Conservation (phyloP, 2,329 filamentous ascomycete genomes). For the Talaromyces sp. region DNA sequence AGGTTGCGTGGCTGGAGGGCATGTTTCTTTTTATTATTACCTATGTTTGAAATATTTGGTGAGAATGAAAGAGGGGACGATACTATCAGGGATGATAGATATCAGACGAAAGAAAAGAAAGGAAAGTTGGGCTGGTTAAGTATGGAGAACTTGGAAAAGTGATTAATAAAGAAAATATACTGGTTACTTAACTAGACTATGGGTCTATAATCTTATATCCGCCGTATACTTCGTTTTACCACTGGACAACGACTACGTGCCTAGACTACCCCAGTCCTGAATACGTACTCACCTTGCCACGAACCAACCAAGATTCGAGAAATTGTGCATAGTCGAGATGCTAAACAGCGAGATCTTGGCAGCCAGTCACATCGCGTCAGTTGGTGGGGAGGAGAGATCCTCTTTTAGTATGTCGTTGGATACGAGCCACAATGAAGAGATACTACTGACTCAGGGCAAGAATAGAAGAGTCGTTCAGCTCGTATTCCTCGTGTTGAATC, state of each 20-base stretch:
- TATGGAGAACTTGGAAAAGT: not conserved
- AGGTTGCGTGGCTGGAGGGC: constrained; percentile 15
- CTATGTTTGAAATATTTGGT: not conserved
- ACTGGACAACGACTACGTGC: not conserved
- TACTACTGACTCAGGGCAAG: too few species aligned
- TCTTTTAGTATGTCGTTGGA: not conserved
- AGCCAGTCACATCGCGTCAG: not conserved
- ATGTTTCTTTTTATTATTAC: not conserved
- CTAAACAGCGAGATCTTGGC: not conserved
- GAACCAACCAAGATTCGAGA: not conserved
- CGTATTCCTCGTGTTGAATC: constrained; percentile 11
- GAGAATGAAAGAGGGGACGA: not conserved
- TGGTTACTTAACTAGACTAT: not conserved
- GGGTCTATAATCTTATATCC: not conserved
- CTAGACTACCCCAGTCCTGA: not conserved
- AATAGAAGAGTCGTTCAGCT: not conserved
- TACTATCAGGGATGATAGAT: not conserved
- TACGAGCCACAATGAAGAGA: not conserved
- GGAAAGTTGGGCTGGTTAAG: not conserved
- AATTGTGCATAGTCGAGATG: not conserved
- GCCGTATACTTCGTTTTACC: not conserved
- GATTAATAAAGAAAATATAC: not conserved
- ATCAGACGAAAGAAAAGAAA: not conserved
- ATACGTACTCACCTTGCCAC: not conserved
- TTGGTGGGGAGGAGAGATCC: not conserved